Percentiles rank a stretch among this genome's conserved stretches.
phyloP scores from a whole-genome alignment of 192 early-diverging fungal genomes.

The Spinellus fusiger region DNA sequence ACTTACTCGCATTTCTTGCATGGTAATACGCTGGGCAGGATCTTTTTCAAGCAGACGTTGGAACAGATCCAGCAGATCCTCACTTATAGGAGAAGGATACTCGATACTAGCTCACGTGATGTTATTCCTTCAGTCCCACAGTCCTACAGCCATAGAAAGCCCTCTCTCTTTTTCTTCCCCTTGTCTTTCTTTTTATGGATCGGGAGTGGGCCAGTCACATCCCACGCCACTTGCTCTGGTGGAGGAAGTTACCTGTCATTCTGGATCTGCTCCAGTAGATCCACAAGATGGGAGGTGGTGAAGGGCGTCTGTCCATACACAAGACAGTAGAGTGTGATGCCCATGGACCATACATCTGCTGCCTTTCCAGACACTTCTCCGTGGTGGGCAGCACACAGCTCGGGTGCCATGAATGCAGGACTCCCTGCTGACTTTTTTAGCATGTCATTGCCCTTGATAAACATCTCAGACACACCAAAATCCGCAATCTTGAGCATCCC shows the following conservation, averaged over 20 bases:
- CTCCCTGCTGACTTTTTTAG: constrained; percentile 77
- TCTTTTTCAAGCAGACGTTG: constrained; percentile 72
- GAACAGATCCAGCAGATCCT: constrained; percentile 56
- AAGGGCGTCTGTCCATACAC: constrained; percentile 81
- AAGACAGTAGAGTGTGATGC: constrained; percentile 82
- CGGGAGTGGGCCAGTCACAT: no score
- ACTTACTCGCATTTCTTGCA: constrained; percentile 62
- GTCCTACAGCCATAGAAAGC: constrained; percentile 6
- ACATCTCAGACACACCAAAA: constrained; percentile 95
- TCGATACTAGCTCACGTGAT: constrained; percentile 12
- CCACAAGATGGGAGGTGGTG: constrained; percentile 62
- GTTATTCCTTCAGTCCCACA: not conserved
- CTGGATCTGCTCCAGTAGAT: constrained; percentile 74
- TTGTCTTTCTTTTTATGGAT: no score
- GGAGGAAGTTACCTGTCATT: constrained; percentile 41
- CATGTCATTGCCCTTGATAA: constrained; percentile 68
- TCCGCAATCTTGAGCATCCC: constrained; percentile 88
- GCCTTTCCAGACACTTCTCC: constrained; percentile 67
- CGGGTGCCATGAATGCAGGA: constrained; percentile 85
- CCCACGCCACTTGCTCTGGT: no score
- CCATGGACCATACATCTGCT: constrained; percentile 88
- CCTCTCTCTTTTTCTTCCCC: no score
- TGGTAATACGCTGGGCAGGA: constrained; percentile 70
- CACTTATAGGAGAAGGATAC: constrained; percentile 28
- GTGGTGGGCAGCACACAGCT: constrained; percentile 60